A percentile compares a stretch with the other conserved stretches of the same genome.
phyloP scores from a whole-genome alignment of 2,329 filamentous ascomycete species.

The Botrytis tulipae region DNA sequence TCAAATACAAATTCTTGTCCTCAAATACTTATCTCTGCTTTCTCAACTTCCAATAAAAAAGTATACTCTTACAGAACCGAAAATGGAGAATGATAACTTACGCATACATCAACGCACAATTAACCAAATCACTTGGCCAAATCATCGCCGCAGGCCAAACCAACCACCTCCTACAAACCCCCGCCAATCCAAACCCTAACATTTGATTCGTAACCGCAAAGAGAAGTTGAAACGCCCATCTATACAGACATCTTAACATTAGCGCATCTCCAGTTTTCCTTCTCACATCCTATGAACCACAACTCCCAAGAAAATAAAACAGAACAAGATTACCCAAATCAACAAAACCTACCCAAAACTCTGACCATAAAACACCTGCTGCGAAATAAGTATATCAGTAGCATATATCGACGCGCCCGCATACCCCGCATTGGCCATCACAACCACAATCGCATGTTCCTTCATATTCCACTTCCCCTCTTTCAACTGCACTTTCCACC shows the following conservation, averaged over 20 bases:
- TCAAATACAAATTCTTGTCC: neutral
- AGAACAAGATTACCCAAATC: no score
- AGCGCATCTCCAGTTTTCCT: no score
- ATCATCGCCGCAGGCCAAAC: constrained; percentile 61
- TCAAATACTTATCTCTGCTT: neutral
- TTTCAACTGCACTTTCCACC: neutral
- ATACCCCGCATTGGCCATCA: constrained; percentile 54
- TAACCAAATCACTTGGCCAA: constrained; percentile 58
- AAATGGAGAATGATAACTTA: constrained; percentile 36
- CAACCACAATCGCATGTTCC: constrained; percentile 64
- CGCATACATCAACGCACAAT: constrained; percentile 48
- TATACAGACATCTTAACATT: neutral
- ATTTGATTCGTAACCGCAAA: constrained; percentile 60
- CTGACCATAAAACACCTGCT: constrained; percentile 71
- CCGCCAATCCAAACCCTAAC: constrained; percentile 63
- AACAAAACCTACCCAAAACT: constrained; percentile 51
- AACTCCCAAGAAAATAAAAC: no score
- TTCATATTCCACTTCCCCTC: constrained; percentile 52
- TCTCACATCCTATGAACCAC: no score
- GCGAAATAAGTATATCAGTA: constrained; percentile 71
- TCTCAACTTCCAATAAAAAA: neutral
- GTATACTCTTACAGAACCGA: neutral
- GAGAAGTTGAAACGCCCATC: constrained; percentile 51
- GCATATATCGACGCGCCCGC: constrained; percentile 66
- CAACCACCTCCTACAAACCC: constrained; percentile 57